A percentile compares a stretch with the other conserved stretches of the same genome.
Evolutionary conservation across 768 basidiomycete genomes (phyloP).

Genomic region (Collybiopsis luxurians): DNA sequence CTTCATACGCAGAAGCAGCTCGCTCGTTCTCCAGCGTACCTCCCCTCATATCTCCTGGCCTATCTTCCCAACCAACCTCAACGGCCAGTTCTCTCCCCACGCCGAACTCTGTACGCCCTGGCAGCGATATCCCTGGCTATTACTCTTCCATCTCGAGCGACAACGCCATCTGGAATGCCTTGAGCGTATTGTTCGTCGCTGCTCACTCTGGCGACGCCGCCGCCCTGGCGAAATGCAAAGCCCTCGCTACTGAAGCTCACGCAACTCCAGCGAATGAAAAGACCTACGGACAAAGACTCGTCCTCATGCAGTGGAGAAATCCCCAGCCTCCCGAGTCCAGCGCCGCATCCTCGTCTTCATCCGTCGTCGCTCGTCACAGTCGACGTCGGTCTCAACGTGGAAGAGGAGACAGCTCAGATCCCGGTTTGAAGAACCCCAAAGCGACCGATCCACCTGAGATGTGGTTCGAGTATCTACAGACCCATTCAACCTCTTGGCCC

Average conservation of each 20-base stretch:
- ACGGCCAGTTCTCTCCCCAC: background rate
- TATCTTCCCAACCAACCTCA: too few species aligned
- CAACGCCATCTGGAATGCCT: background rate
- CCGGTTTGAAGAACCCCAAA: background rate
- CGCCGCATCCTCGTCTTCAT: background rate
- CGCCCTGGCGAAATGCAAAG: background rate
- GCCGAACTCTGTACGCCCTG: background rate
- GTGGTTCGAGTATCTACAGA: background rate
- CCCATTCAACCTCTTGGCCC: slow-evolving; percentile 20
- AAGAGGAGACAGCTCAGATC: too few species aligned
- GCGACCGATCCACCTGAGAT: background rate
- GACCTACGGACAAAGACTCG: background rate
- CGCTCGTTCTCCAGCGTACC: too few species aligned
- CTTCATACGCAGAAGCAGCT: too few species aligned
- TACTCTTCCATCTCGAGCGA: background rate
- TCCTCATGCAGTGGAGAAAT: background rate
- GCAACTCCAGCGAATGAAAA: background rate
- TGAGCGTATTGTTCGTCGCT: background rate
- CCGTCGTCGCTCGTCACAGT: background rate
- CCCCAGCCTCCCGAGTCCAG: background rate
- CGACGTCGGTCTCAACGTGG: too few species aligned
- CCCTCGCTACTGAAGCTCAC: background rate
- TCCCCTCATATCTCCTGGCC: too few species aligned
- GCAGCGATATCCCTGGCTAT: background rate
- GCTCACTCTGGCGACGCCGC: background rate